Evolutionary conservation across 169 alveolate genomes (phyloP).

Genomic region (Plasmodium fragile): DNA sequence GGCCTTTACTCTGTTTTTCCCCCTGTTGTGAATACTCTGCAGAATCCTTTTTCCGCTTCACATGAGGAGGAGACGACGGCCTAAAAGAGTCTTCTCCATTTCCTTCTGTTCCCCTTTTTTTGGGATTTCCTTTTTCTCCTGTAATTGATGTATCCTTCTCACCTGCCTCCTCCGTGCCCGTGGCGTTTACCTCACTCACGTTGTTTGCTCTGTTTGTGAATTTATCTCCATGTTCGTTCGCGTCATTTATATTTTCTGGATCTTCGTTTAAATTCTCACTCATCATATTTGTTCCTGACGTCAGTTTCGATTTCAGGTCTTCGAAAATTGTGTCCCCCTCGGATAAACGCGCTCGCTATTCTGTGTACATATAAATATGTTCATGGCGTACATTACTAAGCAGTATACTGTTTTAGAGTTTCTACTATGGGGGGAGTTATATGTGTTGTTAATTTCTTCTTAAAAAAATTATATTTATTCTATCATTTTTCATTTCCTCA

Average conservation of each 20-base stretch:
- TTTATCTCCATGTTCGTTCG: neutral
- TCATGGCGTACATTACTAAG: neutral
- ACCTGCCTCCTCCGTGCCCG: neutral
- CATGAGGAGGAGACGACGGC: neutral
- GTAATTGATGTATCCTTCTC: neutral
- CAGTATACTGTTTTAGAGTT: neutral
- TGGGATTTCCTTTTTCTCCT: neutral
- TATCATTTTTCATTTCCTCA: neutral
- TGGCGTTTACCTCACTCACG: neutral
- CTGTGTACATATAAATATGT: neutral
- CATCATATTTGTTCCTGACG: neutral
- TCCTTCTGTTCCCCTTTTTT: neutral
- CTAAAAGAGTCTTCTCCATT: neutral
- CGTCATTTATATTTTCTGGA: neutral
- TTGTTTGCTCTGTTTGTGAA: neutral
- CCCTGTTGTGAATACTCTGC: neutral
- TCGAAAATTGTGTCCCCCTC: neutral
- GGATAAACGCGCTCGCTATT: neutral
- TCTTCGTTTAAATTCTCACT: neutral
- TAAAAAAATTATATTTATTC: neutral
- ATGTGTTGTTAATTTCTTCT: neutral
- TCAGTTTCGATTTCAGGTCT: neutral
- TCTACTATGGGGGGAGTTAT: neutral
- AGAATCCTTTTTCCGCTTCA: neutral
- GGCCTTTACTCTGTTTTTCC: neutral